These are phyloP conservation scores for Narthecium ossifragum DNA, from an alignment of 106 monocot species.

Conservation along the genomic window DNA sequence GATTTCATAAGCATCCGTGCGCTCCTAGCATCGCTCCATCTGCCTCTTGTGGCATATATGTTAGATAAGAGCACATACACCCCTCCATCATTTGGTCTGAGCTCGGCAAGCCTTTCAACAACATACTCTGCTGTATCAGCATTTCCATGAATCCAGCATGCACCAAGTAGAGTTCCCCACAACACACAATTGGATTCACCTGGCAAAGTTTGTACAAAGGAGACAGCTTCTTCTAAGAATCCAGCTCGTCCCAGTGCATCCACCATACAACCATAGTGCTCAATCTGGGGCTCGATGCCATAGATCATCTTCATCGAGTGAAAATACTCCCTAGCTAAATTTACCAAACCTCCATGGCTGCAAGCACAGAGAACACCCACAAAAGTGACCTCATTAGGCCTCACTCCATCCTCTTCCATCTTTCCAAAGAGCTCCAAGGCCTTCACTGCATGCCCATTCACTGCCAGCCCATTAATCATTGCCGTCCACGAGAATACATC, in stretches of 20 bases:
- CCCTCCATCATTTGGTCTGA: conserved; percentile 31
- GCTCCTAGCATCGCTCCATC: conserved; percentile 30
- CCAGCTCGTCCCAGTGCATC: conserved; percentile 37
- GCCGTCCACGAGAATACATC: conserved; percentile 52
- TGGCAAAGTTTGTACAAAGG: conserved; percentile 12
- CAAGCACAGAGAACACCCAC: conserved; percentile 45
- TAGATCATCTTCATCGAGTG: conserved; percentile 24
- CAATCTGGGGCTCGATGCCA: conserved; percentile 25
- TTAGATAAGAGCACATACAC: conserved; percentile 35
- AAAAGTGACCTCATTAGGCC: conserved; percentile 46
- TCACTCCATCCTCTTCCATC: conserved; percentile 26
- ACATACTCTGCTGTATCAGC: conserved; percentile 21
- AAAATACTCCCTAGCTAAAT: conserved; percentile 22
- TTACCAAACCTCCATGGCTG: conserved; percentile 29
- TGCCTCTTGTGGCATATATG: conserved; percentile 31
- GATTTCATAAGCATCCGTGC: conserved; percentile 21
- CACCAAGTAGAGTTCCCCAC: conserved; percentile 40
- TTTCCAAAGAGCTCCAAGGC: conserved; percentile 30
- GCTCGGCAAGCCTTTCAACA: conserved; percentile 7
- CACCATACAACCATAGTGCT: conserved; percentile 45
- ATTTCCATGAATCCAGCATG: conserved; percentile 37
- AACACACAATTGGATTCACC: conserved; percentile 9
- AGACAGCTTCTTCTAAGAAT: conserved; percentile 30
- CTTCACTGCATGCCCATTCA: conserved; percentile 22
- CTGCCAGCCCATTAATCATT: conserved; percentile 35